These are phyloP conservation scores for Tulasnella sp. DNA, from an alignment of 768 basidiomycete genomes.

Conservation along the genomic window DNA sequence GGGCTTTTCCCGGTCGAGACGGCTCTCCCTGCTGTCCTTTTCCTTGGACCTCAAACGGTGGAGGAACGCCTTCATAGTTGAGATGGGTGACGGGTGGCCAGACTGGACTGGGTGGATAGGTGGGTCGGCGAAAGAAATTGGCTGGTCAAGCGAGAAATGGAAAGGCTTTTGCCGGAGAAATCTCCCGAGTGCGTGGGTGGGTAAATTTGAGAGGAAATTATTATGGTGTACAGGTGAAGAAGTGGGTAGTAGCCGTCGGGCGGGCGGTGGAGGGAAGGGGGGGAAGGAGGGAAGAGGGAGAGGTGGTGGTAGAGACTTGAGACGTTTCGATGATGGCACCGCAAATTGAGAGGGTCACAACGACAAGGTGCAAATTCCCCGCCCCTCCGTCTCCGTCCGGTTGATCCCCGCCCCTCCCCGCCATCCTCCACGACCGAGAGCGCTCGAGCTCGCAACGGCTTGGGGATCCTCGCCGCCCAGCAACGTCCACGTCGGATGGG, in stretches of 20 bases:
- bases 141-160: not conserved
- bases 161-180: conserved; percentile 6
- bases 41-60: conserved; percentile 10
- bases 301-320: not conserved
- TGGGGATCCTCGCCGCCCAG: not conserved
- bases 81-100: not conserved
- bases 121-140: conserved; percentile 16
- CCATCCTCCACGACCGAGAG: not conserved
- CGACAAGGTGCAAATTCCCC: not conserved
- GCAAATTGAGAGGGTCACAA: conserved; percentile 11
- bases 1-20: conserved; percentile 7
- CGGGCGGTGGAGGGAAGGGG: conserved; percentile 8
- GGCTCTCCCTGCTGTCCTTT: conserved; percentile 6
- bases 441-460: not conserved
- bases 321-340: conserved; percentile 11
- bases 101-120: not conserved
- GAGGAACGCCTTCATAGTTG: conserved; percentile 15
- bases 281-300: not conserved
- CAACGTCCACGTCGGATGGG: not conserved
- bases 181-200: conserved; percentile 1
- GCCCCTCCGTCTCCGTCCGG: not conserved
- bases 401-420: not conserved
- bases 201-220: not conserved
- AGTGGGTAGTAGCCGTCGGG: conserved; percentile 15
- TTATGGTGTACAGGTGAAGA: conserved; percentile 12